phyloP scores from a whole-genome alignment of 495 filamentous ascomycete species.

The Daldinia childiae region DNA sequence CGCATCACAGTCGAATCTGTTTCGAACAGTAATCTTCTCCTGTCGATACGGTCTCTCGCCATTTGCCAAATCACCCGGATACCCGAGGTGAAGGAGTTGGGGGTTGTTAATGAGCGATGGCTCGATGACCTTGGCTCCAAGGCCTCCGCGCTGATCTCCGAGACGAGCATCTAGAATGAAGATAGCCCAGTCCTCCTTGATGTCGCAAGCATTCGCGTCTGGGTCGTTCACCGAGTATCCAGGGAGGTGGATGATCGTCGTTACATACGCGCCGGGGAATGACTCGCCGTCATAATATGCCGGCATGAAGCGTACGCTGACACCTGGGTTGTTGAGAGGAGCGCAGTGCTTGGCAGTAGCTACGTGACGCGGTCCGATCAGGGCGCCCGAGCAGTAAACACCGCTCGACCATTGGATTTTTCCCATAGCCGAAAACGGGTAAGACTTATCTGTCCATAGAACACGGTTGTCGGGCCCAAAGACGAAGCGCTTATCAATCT shows the following conservation, averaged over 20 bases:
- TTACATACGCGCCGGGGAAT: slow-evolving; percentile 17
- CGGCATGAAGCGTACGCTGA: slow-evolving; percentile 23
- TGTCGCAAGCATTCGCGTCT: slow-evolving; percentile 20
- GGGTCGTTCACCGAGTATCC: slow-evolving; percentile 13
- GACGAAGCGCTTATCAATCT: slow-evolving; percentile 2
- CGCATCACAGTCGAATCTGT: background rate
- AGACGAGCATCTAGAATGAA: slow-evolving; percentile 24
- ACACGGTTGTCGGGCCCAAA: slow-evolving; percentile 16
- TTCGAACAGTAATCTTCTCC: background rate
- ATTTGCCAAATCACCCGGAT: background rate
- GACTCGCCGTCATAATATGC: slow-evolving; percentile 16
- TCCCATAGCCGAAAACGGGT: slow-evolving; percentile 19
- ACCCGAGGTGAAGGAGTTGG: background rate
- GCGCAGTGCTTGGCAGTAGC: slow-evolving; percentile 26
- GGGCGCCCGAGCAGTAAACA: slow-evolving; percentile 16
- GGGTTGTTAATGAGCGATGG: background rate
- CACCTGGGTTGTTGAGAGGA: slow-evolving; percentile 12
- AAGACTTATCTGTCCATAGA: slow-evolving; percentile 11
- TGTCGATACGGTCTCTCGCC: background rate
- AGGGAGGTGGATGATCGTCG: slow-evolving; percentile 14
- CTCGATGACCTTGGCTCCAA: slow-evolving; percentile 26
- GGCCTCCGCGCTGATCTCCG: slow-evolving; percentile 7
- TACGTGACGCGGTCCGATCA: slow-evolving; percentile 24
- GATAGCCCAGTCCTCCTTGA: slow-evolving; percentile 33
- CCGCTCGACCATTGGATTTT: slow-evolving; percentile 9